phyloP scores from a whole-genome alignment of 2,329 filamentous ascomycete genomes.

The Gremmenia infestans region DNA sequence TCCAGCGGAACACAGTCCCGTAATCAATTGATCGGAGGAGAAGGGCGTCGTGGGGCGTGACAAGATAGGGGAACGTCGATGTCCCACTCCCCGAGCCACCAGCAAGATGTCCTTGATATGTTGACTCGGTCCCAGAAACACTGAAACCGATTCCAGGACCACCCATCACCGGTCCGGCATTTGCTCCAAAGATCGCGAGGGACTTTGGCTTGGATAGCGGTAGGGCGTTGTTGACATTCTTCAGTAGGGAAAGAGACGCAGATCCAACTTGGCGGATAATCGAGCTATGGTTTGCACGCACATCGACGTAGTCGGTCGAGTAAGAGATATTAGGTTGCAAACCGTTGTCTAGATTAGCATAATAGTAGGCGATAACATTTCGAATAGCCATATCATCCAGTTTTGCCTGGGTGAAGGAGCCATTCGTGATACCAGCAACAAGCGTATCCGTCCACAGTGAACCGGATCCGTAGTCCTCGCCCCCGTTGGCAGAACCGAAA shows the following conservation, averaged over 20 bases:
- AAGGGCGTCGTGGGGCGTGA: conserved; percentile 52
- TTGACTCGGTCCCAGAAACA: neutral
- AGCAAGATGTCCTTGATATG: conserved; percentile 41
- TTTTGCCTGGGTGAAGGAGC: conserved; percentile 49
- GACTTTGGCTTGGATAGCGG: conserved; percentile 45
- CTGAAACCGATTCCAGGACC: neutral
- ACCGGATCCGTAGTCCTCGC: conserved; percentile 51
- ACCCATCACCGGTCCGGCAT: conserved; percentile 33
- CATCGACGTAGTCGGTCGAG: conserved; percentile 50
- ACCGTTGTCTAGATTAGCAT: conserved; percentile 48
- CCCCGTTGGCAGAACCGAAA: conserved; percentile 69
- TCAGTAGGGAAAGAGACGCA: conserved; percentile 60
- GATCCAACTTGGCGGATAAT: conserved; percentile 51
- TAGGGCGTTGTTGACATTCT: conserved; percentile 51
- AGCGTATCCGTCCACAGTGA: too few species aligned
- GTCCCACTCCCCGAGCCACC: conserved; percentile 44
- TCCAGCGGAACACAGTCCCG: conserved; percentile 50
- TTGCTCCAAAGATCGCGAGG: conserved; percentile 59
- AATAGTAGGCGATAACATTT: conserved; percentile 51
- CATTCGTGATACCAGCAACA: conserved; percentile 53
- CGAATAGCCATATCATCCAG: conserved; percentile 63
- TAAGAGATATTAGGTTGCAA: conserved; percentile 27
- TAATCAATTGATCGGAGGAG: conserved; percentile 46
- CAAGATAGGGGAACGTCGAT: conserved; percentile 41
- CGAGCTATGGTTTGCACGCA: conserved; percentile 45